A percentile compares a stretch with the other conserved stretches of the same genome.
phyloP scores from a whole-genome alignment of 331 rosid genomes.

The Pyrus hybrid region DNA sequence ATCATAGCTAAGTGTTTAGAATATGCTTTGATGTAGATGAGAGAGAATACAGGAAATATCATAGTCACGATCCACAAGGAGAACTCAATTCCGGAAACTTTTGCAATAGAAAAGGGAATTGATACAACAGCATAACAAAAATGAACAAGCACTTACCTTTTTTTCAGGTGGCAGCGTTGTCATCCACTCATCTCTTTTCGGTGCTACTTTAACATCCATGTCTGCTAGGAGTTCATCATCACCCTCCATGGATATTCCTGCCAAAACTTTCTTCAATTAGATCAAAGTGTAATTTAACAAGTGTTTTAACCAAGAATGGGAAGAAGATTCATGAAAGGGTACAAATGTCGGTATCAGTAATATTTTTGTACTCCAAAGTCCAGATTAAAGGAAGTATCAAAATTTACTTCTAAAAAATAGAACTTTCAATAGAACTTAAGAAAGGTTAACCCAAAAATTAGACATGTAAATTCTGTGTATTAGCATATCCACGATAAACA shows the following conservation, averaged over 20 bases:
- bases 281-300: slow-evolving; percentile 8
- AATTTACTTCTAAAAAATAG: neutral
- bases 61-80: neutral
- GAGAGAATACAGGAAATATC: too few relatives aligned
- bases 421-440: neutral
- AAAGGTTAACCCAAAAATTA: neutral
- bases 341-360: neutral
- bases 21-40: neutral
- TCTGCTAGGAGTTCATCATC: slow-evolving; percentile 84
- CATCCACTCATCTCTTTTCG: slow-evolving; percentile 96
- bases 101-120: neutral
- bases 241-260: slow-evolving; percentile 98
- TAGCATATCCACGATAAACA: neutral
- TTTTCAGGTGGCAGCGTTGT: slow-evolving; percentile 84
- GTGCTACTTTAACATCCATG: slow-evolving; percentile 63
- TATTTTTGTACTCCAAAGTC: neutral
- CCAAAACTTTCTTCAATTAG: slow-evolving; percentile 14
- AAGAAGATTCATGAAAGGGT: neutral
- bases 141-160: slow-evolving; percentile 39
- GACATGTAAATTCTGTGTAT: neutral
- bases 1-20: neutral
- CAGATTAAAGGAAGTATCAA: neutral
- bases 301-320: neutral
- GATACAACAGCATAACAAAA: slow-evolving; percentile 4
- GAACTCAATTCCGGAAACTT: too few relatives aligned